Percentiles rank a stretch among this genome's conserved stretches.
Evolutionary conservation across 1,284 basidiomycete species (phyloP).

Genomic region (Stygiomarasmius scandens): DNA sequence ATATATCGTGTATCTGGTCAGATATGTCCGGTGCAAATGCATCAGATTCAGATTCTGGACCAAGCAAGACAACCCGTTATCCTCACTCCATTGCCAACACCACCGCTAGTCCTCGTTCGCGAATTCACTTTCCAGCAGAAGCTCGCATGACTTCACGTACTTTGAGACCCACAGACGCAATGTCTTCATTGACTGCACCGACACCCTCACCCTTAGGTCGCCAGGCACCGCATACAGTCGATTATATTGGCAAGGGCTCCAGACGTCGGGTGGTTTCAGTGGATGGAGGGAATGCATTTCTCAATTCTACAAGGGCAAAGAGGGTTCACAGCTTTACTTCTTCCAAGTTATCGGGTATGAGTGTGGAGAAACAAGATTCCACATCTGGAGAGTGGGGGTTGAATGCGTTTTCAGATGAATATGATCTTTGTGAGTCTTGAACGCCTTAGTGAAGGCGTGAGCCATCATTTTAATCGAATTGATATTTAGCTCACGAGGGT

Average conservation of each 20-base stretch:
- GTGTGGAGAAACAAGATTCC: constrained; percentile 17
- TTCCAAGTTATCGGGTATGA: background rate
- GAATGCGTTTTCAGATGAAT: constrained; percentile 62
- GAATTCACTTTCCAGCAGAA: constrained; percentile 8
- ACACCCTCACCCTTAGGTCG: background rate
- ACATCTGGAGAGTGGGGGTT: constrained; percentile 18
- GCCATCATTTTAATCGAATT: constrained; percentile 13
- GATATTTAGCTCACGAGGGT: constrained; percentile 64
- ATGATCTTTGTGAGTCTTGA: constrained; percentile 63
- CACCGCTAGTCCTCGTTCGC: background rate
- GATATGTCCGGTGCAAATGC: constrained; percentile 1
- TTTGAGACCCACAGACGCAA: background rate
- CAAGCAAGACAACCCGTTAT: constrained; percentile 1
- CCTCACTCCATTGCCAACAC: background rate
- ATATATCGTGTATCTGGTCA: background rate
- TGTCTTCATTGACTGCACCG: background rate
- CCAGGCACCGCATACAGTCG: background rate
- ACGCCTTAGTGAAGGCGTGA: background rate
- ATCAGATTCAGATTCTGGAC: constrained; percentile 11
- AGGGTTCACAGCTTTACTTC: constrained; percentile 3
- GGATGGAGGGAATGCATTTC: constrained; percentile 6
- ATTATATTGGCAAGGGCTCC: background rate
- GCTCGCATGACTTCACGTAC: background rate
- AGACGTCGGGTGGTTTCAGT: constrained; percentile 14
- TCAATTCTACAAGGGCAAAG: background rate